phyloP scores from a whole-genome alignment of 148 eudicot species.

The Persicaria maculosa region DNA sequence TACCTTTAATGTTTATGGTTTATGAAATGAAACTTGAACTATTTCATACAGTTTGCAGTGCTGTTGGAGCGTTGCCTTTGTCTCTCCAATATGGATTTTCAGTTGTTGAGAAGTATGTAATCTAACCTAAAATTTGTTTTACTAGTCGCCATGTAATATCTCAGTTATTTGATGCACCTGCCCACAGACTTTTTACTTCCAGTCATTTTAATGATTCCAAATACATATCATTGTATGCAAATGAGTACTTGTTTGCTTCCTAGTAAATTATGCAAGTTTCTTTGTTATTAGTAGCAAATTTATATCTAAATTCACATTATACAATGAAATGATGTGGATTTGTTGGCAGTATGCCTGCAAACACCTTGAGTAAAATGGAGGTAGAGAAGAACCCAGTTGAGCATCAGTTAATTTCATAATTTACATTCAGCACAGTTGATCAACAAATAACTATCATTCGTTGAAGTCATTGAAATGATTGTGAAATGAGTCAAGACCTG shows the following conservation, averaged over 20 bases:
- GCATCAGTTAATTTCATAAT: not conserved
- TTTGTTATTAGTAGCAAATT: not conserved
- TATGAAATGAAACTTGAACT: conserved; percentile 1
- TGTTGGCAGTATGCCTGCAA: not conserved
- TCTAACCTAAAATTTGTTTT: not conserved
- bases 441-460: not conserved
- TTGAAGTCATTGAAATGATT: not conserved
- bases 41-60: conserved; percentile 85
- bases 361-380: too few species aligned
- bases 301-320: not conserved
- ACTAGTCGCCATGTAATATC: not conserved
- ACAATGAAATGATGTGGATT: not conserved
- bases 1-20: conserved; percentile 4
- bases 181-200: too few species aligned
- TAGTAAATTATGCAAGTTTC: not conserved
- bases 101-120: conserved; percentile 72
- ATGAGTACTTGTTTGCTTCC: not conserved
- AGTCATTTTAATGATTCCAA: too few species aligned
- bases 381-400: not conserved
- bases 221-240: not conserved
- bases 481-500: not conserved
- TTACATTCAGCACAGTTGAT: not conserved
- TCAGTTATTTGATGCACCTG: not conserved
- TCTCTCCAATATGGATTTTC: conserved; percentile 95
- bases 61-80: conserved; percentile 92